Evolutionary conservation across 805 yeast genomes (phyloP).

Genomic region (Starmerella vitae): DNA sequence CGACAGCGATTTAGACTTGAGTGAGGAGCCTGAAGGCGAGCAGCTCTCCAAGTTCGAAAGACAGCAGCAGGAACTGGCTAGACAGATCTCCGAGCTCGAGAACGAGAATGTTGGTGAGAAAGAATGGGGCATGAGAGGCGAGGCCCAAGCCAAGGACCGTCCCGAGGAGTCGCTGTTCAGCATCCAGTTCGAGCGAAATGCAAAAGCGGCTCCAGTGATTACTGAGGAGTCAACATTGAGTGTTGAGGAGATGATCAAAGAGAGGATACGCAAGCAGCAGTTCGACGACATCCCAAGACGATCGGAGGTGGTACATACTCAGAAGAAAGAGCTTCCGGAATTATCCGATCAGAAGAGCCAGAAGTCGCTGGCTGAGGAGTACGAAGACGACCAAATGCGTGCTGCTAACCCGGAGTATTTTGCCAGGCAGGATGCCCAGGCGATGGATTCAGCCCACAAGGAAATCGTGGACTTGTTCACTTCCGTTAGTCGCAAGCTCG

Average conservation of each 20-base stretch:
- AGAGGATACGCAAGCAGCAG: conserved; percentile 57
- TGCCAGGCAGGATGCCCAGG: conserved; percentile 43
- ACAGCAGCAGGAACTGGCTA: conserved; percentile 62
- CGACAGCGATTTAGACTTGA: conserved; percentile 40
- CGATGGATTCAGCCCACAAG: conserved; percentile 56
- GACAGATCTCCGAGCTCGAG: conserved; percentile 68
- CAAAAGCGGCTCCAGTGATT: conserved; percentile 91
- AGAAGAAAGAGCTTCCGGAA: conserved; percentile 35
- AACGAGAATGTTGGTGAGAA: conserved; percentile 80
- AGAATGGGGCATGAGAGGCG: conserved; percentile 92
- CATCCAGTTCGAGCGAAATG: conserved; percentile 79
- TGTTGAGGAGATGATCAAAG: conserved; percentile 75
- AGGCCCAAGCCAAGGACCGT: conserved; percentile 65
- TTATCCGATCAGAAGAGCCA: conserved; percentile 72
- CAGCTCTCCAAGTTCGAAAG: conserved; percentile 64
- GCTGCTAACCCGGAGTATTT: conserved; percentile 30
- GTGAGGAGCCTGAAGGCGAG: conserved; percentile 40
- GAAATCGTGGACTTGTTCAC: conserved; percentile 60
- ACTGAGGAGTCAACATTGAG: conserved; percentile 79
- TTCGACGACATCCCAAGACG: conserved; percentile 79
- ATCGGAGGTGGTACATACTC: conserved; percentile 29
- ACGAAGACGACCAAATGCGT: conserved; percentile 63
- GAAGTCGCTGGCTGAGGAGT: conserved; percentile 80
- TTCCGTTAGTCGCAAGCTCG: conserved; percentile 55
- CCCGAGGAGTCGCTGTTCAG: conserved; percentile 74